Evolutionary conservation across 2,329 filamentous ascomycete species (phyloP).

Genomic region (Juglanconis oblonga): DNA sequence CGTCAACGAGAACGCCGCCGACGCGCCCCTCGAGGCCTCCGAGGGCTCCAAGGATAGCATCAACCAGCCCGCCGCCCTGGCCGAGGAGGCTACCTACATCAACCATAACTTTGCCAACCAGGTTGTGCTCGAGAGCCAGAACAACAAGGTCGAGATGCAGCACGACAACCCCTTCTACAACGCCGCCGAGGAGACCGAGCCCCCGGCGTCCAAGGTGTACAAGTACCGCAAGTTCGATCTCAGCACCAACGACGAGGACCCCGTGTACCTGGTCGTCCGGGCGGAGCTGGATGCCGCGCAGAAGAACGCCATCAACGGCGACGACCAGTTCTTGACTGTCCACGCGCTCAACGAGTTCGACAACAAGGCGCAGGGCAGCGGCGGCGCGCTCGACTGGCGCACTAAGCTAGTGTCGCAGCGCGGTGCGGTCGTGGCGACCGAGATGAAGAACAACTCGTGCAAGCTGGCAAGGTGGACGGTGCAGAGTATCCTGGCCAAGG

Average conservation of each 20-base stretch:
- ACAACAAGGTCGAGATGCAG: constrained; percentile 75
- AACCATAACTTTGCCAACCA: constrained; percentile 99
- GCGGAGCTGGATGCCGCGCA: constrained; percentile 94
- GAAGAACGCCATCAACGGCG: constrained; percentile 89
- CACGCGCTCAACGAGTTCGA: constrained; percentile 99
- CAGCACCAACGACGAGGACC: constrained; percentile 90
- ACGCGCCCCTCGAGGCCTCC: constrained; percentile 86
- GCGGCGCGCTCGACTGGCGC: constrained; percentile 94
- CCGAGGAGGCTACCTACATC: constrained; percentile 98
- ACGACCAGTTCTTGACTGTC: constrained; percentile 87
- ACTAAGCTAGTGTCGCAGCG: constrained; percentile 91
- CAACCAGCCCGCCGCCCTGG: constrained; percentile 90
- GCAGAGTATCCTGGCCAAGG: constrained; percentile 92
- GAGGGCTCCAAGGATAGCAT: constrained; percentile 92
- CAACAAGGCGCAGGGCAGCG: constrained; percentile 92
- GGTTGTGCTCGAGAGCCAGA: constrained; percentile 80
- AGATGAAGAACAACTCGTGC: constrained; percentile 99
- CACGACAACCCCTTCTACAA: constrained; percentile 98
- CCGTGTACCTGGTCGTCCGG: constrained; percentile 87
- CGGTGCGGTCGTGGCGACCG: constrained; percentile 94
- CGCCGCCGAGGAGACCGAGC: constrained; percentile 85
- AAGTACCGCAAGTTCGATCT: constrained; percentile 97
- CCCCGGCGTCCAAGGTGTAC: constrained; percentile 94
- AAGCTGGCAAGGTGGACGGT: constrained; percentile 98
- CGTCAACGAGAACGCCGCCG: constrained; percentile 97